Evolutionary conservation across 306 rosid genomes (phyloP), one percentile per base, ranked within the genome.

Genomic region (Acacia melanoxylon): DNA sequence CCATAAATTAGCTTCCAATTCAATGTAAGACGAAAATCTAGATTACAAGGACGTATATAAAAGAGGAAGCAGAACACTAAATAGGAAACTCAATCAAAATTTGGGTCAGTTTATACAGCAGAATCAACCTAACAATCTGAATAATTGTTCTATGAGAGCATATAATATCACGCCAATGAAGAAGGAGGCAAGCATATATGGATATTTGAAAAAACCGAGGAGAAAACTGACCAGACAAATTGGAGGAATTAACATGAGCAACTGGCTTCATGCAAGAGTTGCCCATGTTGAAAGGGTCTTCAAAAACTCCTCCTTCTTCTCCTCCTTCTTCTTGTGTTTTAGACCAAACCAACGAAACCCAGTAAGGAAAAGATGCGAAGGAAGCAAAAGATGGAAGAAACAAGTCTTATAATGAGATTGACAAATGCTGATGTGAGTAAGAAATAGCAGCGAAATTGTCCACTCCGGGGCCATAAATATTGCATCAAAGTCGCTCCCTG

Each of bases 241-340:
- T 89, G 83, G 81, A 78, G 27, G 98, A 92, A 81, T 97, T 92
- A 8, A 89, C 94, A 85, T 92, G 94, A 83, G 94, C 97, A 69
- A 91, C 90, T 1, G 97, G 88, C 79, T 86, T 90, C 10, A 77
- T 45, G 65, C 90, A 94, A 75, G 78, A 77, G 62, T 81, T 92
- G 65, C 98, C 98, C 98, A 94, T 94, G 59, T 25, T n/a, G 52
- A 77, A 69, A 12, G 66, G 51, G 9, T 77, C 73, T 68, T 37
- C 65, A n/a, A 22, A 27, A 40, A 12, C 49, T 20, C 2, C 48
- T 67, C 4, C 72, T 68, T 10, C 70, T 14, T 9, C 41, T 31
- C 3, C 71, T 35, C 4, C 72, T 67, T 19, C 46, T 40, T 1
- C 8, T 68, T 69, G 22, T 5, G 22, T 14, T 3, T 45, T 41